Evolutionary conservation across 768 basidiomycete species (phyloP), one percentile per base, ranked within the genome.

Genomic region (Heimioporus sp.): DNA sequence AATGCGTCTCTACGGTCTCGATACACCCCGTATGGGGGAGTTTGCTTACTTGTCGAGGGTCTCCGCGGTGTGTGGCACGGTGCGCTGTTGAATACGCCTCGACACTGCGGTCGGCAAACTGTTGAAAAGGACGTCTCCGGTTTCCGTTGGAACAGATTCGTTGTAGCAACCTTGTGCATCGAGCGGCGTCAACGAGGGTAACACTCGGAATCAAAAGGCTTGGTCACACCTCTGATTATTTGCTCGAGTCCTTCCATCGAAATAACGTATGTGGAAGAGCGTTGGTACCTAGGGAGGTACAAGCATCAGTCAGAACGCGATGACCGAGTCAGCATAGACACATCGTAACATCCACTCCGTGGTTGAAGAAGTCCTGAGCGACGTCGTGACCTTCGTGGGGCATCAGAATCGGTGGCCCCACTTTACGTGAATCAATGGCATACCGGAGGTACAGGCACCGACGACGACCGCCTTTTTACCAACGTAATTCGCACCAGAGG

Each of bases 381-480:
- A 77, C 66, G 24, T 76, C 75, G 46, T 72, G 72, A 7, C 52
- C 70, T 68, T 54, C 8, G 28, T 5, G 11, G 9, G 19, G 41
- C 53, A 56, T 64, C 20, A 53, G 53, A 52, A 21, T 49, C 20
- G 20, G 49, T 54, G 24, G 3, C 16, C 10, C 38, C 6, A 10
- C 17, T 5, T 13, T 31, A 34, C 32, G 20, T 30, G 11, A 5
- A 28, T 5, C 24, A 28, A 28, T 21, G 19, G 54, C 65, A n/a
- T 59, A 79, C 78, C 78, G 17, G 85, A 84, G 46, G 79, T 85
- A 39, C 82, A 81, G n/a, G 85, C 78, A 13, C 87, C 86, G 3
- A 89, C 72, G n/a, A 88, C 73, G 1, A 87, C 72, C 6, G 79
- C 84, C 57, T 81, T 85, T 72, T 87, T 86, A 8, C 84, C 84